Evolutionary conservation across 2,329 filamentous ascomycete species (phyloP).

Genomic region (Clarireedia sp.): DNA sequence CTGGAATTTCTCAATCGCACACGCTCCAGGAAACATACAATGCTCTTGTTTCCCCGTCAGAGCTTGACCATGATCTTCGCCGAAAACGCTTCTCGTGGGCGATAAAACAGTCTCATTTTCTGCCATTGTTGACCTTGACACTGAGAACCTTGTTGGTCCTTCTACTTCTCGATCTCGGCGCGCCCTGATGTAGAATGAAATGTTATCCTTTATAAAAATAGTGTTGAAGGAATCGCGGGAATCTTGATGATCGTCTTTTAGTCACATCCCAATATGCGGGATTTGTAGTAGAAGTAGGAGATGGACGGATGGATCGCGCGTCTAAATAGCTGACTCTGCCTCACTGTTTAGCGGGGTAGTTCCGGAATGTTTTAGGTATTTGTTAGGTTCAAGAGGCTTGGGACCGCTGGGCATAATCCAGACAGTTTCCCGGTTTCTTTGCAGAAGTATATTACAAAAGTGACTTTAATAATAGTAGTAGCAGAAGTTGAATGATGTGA

Average conservation of each 20-base stretch:
- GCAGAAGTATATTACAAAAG: too few species aligned
- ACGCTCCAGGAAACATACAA: conserved; percentile 50
- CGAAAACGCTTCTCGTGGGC: conserved; percentile 1
- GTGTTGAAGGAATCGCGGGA: not conserved
- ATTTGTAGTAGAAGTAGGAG: not conserved
- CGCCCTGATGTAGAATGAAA: not conserved
- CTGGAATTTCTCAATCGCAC: not conserved
- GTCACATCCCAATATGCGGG: not conserved
- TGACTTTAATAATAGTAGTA: too few species aligned
- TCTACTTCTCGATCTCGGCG: not conserved
- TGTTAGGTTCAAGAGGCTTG: not conserved
- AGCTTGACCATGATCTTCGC: conserved; percentile 14
- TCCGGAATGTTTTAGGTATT: not conserved
- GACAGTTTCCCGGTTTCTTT: not conserved
- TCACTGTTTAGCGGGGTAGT: conserved; percentile 11
- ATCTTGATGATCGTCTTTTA: not conserved
- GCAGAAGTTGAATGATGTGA: too few species aligned
- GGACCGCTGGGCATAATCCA: not conserved
- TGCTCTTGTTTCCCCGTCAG: conserved; percentile 97
- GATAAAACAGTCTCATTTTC: conserved; percentile 15
- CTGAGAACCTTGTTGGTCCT: not conserved
- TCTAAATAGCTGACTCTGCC: conserved; percentile 1
- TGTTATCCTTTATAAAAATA: not conserved
- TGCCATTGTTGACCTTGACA: conserved; percentile 6
- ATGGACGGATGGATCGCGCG: not conserved